These are phyloP conservation scores for Chaetomium cochliodes DNA, from an alignment of 495 filamentous ascomycete genomes.

Conservation along the genomic window DNA sequence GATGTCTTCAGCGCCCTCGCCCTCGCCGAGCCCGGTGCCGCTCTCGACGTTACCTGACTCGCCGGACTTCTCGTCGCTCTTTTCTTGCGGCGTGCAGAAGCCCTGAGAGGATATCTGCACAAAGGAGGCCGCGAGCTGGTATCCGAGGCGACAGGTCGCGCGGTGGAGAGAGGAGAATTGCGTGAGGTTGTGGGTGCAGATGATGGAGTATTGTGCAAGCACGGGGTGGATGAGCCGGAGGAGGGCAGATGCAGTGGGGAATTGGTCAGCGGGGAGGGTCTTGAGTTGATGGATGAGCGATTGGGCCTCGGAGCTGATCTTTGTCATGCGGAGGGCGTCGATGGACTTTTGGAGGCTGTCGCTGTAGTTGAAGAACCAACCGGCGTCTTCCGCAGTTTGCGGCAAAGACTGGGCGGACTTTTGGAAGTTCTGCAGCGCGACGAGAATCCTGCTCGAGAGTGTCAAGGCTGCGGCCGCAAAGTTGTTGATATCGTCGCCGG, in stretches of 20 bases:
- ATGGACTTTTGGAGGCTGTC: conserved; percentile 55
- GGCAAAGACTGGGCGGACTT: conserved; percentile 46
- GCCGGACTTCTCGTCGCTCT: conserved; percentile 62
- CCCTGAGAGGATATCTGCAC: conserved; percentile 74
- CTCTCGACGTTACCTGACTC: conserved; percentile 75
- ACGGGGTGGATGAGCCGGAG: conserved; percentile 70
- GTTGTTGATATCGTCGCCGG: conserved; percentile 24
- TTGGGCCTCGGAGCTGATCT: conserved; percentile 46
- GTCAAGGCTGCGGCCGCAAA: conserved; percentile 52
- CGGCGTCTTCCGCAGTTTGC: conserved; percentile 54
- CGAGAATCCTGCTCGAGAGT: conserved; percentile 64
- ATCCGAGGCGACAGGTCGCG: conserved; percentile 68
- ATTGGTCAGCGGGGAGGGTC: conserved; percentile 46
- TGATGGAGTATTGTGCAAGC: conserved; percentile 65
- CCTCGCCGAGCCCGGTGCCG: conserved; percentile 96
- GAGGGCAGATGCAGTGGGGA: conserved; percentile 53
- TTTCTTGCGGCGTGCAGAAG: conserved; percentile 85
- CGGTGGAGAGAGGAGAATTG: conserved; percentile 60
- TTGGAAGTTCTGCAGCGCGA: conserved; percentile 70
- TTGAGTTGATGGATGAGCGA: conserved; percentile 55
- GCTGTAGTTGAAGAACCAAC: conserved; percentile 64
- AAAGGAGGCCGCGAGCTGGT: conserved; percentile 71
- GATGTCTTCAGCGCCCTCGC: conserved; percentile 92
- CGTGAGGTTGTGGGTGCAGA: conserved; percentile 53
- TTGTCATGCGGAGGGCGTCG: conserved; percentile 56